Evolutionary conservation across 1,284 basidiomycete genomes (phyloP).

Genomic region (Schizophyllum commune): DNA sequence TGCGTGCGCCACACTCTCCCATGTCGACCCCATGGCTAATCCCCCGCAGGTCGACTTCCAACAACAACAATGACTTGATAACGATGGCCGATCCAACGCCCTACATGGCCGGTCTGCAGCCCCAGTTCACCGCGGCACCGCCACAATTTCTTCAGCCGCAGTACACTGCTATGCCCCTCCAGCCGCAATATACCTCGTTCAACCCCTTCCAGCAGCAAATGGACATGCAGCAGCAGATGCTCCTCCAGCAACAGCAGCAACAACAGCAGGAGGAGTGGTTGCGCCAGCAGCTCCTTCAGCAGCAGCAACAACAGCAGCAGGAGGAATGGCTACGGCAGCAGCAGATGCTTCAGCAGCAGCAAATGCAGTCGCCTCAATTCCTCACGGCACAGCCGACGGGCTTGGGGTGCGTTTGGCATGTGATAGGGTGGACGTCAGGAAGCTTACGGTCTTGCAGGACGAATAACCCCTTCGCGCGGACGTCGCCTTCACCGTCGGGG

Average conservation of each 20-base stretch:
- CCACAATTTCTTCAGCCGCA: not conserved
- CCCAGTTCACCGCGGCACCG: not conserved
- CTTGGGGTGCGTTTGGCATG: not conserved
- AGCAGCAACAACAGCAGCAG: not conserved
- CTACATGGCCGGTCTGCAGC: not conserved
- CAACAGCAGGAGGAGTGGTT: not conserved
- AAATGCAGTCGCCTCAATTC: not conserved
- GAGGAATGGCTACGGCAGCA: not conserved
- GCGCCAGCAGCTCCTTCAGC: not conserved
- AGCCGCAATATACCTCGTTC: not conserved
- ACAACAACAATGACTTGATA: not conserved
- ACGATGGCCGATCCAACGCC: not conserved
- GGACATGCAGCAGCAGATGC: not conserved
- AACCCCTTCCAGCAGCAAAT: not conserved
- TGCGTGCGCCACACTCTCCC: not conserved
- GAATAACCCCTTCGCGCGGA: not conserved
- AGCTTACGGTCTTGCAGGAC: not conserved
- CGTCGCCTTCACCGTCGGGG: not conserved
- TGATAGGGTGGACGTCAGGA: not conserved
- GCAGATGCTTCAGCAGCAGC: not conserved
- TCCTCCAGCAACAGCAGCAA: not conserved
- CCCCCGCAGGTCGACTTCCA: not conserved
- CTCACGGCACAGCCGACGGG: not conserved
- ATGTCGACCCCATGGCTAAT: not conserved
- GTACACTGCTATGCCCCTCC: not conserved